Conservation (phyloP, 106 monocot species). For the Platanthera zijinensis region DNA sequence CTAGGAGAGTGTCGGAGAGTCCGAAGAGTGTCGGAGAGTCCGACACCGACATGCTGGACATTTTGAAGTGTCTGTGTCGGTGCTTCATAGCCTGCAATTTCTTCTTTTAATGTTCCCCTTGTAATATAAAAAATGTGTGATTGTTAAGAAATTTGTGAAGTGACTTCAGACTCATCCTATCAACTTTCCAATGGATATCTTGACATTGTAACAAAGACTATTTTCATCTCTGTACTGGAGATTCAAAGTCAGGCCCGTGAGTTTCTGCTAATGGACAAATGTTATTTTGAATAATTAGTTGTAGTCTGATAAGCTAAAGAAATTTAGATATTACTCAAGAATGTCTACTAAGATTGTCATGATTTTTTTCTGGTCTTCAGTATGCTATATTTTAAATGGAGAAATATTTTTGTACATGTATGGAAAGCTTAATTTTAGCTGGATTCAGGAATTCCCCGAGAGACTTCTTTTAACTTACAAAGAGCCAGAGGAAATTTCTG, state of each 20-base stretch:
- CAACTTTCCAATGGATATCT: background rate
- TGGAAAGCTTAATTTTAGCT: background rate
- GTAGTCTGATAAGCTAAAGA: no score
- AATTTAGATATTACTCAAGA: background rate
- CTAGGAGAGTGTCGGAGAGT: no score
- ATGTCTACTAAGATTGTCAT: background rate
- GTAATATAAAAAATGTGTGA: no score
- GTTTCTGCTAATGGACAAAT: background rate
- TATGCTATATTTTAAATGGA: background rate
- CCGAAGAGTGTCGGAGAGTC: no score
- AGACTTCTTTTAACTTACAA: conserved; percentile 95
- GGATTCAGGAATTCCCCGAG: conserved; percentile 83
- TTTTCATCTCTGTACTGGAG: background rate
- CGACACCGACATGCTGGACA: no score
- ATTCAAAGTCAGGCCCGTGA: background rate
- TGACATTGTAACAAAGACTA: background rate
- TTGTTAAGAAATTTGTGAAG: background rate
- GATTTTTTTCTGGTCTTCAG: background rate
- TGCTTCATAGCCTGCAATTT: no score
- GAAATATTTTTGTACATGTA: background rate
- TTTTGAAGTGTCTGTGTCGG: no score
- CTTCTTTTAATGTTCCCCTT: no score
- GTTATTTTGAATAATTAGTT: background rate
- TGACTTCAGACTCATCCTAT: background rate
- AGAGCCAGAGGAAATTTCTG: conserved; percentile 43